phyloP scores from a whole-genome alignment of 2,329 filamentous ascomycete species.

The Herpotrichia juniperi region DNA sequence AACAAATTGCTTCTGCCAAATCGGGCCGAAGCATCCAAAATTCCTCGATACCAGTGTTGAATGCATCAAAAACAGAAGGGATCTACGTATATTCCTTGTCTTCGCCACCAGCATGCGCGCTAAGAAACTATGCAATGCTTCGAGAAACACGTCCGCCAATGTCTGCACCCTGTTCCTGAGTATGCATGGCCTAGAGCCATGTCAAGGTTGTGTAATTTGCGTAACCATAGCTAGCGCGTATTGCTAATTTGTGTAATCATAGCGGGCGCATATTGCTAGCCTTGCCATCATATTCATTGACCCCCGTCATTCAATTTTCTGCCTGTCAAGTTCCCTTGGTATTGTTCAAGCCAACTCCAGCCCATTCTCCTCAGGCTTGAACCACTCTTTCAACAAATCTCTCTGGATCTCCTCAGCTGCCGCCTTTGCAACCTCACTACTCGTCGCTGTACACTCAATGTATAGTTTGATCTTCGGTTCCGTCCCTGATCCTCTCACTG shows the following conservation, averaged over 20 bases:
- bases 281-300: too few species aligned
- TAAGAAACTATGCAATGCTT: not conserved
- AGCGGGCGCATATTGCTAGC: not conserved
- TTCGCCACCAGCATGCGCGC: slow-evolving; percentile 1
- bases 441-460: slow-evolving; percentile 55
- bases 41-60: too few species aligned
- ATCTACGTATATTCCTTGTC: too few species aligned
- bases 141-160: not conserved
- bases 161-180: not conserved
- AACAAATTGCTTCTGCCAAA: too few species aligned
- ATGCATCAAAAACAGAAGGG: too few species aligned
- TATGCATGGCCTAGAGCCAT: too few species aligned
- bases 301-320: not conserved
- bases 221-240: too few species aligned
- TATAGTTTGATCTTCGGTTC: slow-evolving; percentile 71
- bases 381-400: slow-evolving; percentile 58
- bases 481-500: slow-evolving; percentile 66
- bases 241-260: not conserved
- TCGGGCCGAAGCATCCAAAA: too few species aligned
- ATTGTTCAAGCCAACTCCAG: slow-evolving; percentile 36
- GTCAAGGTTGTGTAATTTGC: too few species aligned
- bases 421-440: slow-evolving; percentile 49
- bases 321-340: not conserved
- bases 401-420: slow-evolving; percentile 53
- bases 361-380: slow-evolving; percentile 47